Percentiles rank a stretch among this genome's conserved stretches.
These are phyloP conservation scores for Taiozyma onychis DNA, from an alignment of 1,139 yeast species.

Conservation along the genomic window DNA sequence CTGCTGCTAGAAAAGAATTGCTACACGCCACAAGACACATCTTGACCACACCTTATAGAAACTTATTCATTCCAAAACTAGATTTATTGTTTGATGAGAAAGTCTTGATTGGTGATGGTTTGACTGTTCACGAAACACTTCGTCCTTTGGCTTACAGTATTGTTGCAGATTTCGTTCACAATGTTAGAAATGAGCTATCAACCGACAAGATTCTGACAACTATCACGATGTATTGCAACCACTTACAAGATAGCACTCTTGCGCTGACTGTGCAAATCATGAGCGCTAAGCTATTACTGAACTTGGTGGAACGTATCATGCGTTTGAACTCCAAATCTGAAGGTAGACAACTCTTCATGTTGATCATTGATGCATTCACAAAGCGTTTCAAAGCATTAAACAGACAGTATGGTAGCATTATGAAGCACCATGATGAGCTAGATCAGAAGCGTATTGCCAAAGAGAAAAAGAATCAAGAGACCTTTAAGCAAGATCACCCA, in stretches of 20 bases:
- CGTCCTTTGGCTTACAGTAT: slow-evolving; percentile 90
- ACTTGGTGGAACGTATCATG: slow-evolving; percentile 84
- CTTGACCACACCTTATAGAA: slow-evolving; percentile 79
- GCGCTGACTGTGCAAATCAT: slow-evolving; percentile 92
- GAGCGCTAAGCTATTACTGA: slow-evolving; percentile 89
- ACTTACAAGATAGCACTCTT: slow-evolving; percentile 74
- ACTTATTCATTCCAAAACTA: slow-evolving; percentile 78
- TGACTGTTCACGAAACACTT: slow-evolving; percentile 84
- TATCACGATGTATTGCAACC: slow-evolving; percentile 74
- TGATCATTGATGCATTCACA: slow-evolving; percentile 83
- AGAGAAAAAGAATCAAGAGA: slow-evolving; percentile 40
- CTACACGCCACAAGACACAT: slow-evolving; percentile 94
- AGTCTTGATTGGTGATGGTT: slow-evolving; percentile 86
- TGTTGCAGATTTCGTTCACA: slow-evolving; percentile 93
- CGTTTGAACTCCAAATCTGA: slow-evolving; percentile 63
- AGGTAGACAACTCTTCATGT: slow-evolving; percentile 77
- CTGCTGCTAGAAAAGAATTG: slow-evolving; percentile 88
- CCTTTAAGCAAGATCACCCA: slow-evolving; percentile 33
- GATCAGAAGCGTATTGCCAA: slow-evolving; percentile 39
- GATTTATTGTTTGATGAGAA: slow-evolving; percentile 81
- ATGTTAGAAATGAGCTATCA: slow-evolving; percentile 79
- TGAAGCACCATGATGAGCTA: slow-evolving; percentile 54
- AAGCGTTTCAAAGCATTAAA: slow-evolving; percentile 75
- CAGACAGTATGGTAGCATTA: slow-evolving; percentile 61
- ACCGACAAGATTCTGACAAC: slow-evolving; percentile 86